A percentile compares a stretch with the other conserved stretches of the same genome.
Conservation (phyloP, 2,329 filamentous ascomycete genomes). For the Penicillium sp. region DNA sequence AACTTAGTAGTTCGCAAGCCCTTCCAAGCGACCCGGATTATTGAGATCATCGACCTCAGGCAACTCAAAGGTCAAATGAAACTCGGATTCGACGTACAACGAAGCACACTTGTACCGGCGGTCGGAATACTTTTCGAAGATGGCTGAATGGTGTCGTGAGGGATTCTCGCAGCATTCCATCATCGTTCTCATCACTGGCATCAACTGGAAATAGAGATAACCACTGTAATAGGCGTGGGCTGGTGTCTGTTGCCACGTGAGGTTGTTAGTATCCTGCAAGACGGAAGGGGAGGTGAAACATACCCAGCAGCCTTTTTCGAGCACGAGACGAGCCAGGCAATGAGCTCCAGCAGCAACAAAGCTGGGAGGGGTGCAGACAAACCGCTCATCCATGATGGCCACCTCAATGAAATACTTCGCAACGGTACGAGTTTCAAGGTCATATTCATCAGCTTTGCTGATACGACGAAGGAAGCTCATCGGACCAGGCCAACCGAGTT, state of each 20-base stretch:
- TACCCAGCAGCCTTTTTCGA: constrained; percentile 93
- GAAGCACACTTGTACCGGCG: constrained; percentile 83
- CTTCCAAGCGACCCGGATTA: constrained; percentile 17
- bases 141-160: constrained; percentile 73
- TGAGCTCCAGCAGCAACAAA: constrained; percentile 88
- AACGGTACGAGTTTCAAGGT: constrained; percentile 87
- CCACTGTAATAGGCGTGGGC: constrained; percentile 89
- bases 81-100: constrained; percentile 70
- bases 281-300: constrained; percentile 36
- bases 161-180: constrained; percentile 83
- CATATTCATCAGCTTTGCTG: constrained; percentile 98
- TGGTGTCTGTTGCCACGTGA: constrained; percentile 55
- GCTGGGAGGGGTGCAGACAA: constrained; percentile 85
- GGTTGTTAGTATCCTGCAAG: constrained; percentile 18
- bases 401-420: constrained; percentile 98
- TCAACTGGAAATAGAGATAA: constrained; percentile 83
- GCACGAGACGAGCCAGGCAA: constrained; percentile 81
- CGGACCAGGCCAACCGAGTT: constrained; percentile 95
- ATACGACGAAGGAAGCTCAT: constrained; percentile 97
- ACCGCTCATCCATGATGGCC: constrained; percentile 96
- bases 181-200: constrained; percentile 70
- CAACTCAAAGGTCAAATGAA: constrained; percentile 59
- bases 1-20: constrained; percentile 19
- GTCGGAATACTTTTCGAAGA: constrained; percentile 89
- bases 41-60: constrained; percentile 31